A percentile compares a stretch with the other conserved stretches of the same genome.
phyloP scores from a whole-genome alignment of 2,329 filamentous ascomycete genomes.

The Scortechinia acanthostroma region DNA sequence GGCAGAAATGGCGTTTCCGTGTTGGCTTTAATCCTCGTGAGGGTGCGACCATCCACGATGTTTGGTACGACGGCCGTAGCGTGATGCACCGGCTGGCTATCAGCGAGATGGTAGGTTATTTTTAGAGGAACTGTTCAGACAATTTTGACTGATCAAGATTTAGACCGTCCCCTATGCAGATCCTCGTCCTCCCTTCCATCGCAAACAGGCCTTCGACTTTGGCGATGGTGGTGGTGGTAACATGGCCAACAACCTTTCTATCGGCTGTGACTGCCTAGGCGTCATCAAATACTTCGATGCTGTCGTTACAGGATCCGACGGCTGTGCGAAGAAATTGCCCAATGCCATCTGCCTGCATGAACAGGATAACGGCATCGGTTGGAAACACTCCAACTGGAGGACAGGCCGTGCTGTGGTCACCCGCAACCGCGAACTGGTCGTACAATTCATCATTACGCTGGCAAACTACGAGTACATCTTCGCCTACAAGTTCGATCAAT shows the following conservation, averaged over 20 bases:
- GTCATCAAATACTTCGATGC: conserved; percentile 49
- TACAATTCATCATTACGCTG: conserved; percentile 63
- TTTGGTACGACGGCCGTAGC: conserved; percentile 49
- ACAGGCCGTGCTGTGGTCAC: conserved; percentile 55
- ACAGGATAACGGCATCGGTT: conserved; percentile 61
- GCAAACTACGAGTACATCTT: conserved; percentile 69
- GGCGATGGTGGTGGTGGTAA: conserved; percentile 59
- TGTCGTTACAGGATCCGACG: conserved; percentile 41
- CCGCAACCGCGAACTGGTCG: conserved; percentile 51
- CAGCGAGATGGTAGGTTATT: conserved; percentile 42
- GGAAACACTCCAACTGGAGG: conserved; percentile 67
- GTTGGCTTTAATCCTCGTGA: conserved; percentile 55
- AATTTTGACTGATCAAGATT: neutral
- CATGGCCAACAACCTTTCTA: conserved; percentile 56
- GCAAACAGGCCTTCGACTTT: conserved; percentile 65
- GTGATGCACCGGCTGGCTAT: conserved; percentile 50
- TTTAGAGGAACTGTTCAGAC: neutral
- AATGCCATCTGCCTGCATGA: conserved; percentile 67
- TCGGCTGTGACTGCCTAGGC: conserved; percentile 66
- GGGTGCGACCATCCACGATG: conserved; percentile 52
- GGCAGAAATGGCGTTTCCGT: conserved; percentile 55
- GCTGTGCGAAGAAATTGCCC: conserved; percentile 39
- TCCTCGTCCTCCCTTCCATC: conserved; percentile 50
- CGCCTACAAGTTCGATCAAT: conserved; percentile 55
- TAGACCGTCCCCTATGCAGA: conserved; percentile 53